Evolutionary conservation across 2,329 filamentous ascomycete genomes (phyloP).

Genomic region (Talaromyces sp.): DNA sequence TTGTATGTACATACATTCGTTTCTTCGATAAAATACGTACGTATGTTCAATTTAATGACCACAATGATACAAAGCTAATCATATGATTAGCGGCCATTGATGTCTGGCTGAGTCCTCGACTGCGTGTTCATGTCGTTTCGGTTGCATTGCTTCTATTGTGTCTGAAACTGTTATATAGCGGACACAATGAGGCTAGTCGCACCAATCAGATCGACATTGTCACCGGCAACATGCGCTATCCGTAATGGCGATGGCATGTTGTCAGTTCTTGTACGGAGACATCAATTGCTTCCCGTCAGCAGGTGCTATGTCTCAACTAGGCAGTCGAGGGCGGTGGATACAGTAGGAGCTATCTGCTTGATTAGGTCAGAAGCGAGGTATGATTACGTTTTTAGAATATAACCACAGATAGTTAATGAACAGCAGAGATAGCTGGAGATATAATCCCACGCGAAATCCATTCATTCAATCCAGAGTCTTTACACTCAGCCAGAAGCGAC

Average conservation of each 20-base stretch:
- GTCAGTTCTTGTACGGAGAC: background rate
- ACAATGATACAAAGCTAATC: background rate
- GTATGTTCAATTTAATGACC: background rate
- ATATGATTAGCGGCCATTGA: background rate
- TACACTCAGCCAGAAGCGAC: background rate
- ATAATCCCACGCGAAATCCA: background rate
- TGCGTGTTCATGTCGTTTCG: background rate
- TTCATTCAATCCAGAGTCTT: background rate
- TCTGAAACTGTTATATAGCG: background rate
- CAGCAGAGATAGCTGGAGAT: background rate
- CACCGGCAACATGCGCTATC: background rate
- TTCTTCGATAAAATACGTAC: background rate
- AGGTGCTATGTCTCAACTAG: background rate
- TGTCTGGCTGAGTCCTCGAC: background rate
- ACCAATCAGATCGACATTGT: background rate
- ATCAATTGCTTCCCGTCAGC: background rate
- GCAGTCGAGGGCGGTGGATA: background rate
- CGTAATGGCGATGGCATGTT: background rate
- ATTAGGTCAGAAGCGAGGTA: background rate
- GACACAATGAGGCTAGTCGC: background rate
- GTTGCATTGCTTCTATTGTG: background rate
- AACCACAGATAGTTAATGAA: background rate
- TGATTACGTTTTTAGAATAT: background rate
- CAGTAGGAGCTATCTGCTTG: background rate
- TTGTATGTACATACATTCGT: background rate